Evolutionary conservation across 352 stramenopile species (phyloP).

Genomic region (Phytophthora capsici): DNA sequence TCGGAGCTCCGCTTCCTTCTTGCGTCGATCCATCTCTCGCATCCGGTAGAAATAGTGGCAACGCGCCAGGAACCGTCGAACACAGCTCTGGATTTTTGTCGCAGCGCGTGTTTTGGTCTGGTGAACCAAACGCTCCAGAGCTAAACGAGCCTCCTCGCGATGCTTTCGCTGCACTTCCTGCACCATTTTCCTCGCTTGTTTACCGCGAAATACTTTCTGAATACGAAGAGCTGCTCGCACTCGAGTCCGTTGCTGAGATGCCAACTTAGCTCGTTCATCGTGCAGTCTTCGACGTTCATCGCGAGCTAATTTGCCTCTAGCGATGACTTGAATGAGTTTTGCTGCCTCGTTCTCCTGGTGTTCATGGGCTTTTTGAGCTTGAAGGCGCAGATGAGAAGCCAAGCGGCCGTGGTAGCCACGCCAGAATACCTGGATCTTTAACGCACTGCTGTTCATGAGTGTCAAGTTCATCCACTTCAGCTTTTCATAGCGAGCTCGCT

Average conservation of each 20-base stretch:
- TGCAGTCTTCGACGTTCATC: conserved; percentile 37
- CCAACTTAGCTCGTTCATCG: conserved; percentile 35
- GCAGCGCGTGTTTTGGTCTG: conserved; percentile 68
- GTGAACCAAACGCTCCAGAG: conserved; percentile 62
- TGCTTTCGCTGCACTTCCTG: conserved; percentile 46
- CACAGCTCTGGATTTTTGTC: conserved; percentile 75
- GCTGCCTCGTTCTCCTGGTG: conserved; percentile 64
- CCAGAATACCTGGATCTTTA: conserved; percentile 82
- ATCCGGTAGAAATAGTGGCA: conserved; percentile 39
- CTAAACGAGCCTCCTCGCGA: conserved; percentile 49
- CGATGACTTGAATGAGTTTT: conserved; percentile 63
- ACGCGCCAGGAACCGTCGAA: conserved; percentile 59
- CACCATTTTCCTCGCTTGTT: conserved; percentile 50
- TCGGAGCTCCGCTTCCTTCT: conserved; percentile 30
- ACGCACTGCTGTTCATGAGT: conserved; percentile 62
- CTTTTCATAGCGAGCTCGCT: conserved; percentile 64
- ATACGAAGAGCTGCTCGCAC: conserved; percentile 58
- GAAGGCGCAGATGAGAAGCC: conserved; percentile 58
- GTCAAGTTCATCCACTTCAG: conserved; percentile 75
- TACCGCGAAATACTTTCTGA: conserved; percentile 69
- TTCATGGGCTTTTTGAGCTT: conserved; percentile 57
- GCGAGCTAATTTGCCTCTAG: conserved; percentile 59
- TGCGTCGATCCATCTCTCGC: conserved; percentile 38
- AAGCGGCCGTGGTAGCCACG: conserved; percentile 76
- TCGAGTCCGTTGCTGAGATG: conserved; percentile 41